Evolutionary conservation across 192 early-diverging fungal genomes (phyloP).

Genomic region (Gonapodya prolifera): DNA sequence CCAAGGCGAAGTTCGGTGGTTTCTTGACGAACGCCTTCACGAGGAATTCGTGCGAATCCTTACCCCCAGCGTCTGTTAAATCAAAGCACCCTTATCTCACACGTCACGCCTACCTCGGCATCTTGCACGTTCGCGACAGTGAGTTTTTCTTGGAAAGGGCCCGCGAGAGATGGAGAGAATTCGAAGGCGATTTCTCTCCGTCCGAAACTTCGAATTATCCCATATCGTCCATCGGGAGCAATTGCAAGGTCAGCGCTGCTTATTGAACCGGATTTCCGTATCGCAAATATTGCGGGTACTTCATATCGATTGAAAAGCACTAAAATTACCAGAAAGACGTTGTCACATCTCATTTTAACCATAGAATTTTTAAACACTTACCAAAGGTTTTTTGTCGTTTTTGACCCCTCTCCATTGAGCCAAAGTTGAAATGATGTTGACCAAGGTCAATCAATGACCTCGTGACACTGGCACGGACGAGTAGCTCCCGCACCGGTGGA

Average conservation of each 20-base stretch:
- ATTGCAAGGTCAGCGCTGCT: conserved; percentile 83
- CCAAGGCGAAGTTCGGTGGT: conserved; percentile 75
- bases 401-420: conserved; percentile 70
- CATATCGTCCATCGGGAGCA: conserved; percentile 54
- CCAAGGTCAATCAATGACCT: conserved; percentile 82
- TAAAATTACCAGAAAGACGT: neutral
- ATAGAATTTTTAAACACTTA: conserved; percentile 71
- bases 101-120: conserved; percentile 26
- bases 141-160: conserved; percentile 73
- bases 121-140: conserved; percentile 83
- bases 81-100: neutral
- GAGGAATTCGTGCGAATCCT: conserved; percentile 53
- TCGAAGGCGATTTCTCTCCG: conserved; percentile 87
- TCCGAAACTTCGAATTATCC: conserved; percentile 79
- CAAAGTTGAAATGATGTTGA: conserved; percentile 96
- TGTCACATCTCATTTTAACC: too few relatives aligned
- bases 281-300: conserved; percentile 75
- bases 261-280: conserved; percentile 90
- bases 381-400: conserved; percentile 69
- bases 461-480: conserved; percentile 74
- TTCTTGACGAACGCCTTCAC: conserved; percentile 86
- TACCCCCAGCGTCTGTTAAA: neutral
- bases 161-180: conserved; percentile 83
- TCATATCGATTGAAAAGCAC: conserved; percentile 24
- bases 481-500: conserved; percentile 71